Conservation (phyloP, 1,284 basidiomycete genomes). For the Ustilago xerochloae region DNA sequence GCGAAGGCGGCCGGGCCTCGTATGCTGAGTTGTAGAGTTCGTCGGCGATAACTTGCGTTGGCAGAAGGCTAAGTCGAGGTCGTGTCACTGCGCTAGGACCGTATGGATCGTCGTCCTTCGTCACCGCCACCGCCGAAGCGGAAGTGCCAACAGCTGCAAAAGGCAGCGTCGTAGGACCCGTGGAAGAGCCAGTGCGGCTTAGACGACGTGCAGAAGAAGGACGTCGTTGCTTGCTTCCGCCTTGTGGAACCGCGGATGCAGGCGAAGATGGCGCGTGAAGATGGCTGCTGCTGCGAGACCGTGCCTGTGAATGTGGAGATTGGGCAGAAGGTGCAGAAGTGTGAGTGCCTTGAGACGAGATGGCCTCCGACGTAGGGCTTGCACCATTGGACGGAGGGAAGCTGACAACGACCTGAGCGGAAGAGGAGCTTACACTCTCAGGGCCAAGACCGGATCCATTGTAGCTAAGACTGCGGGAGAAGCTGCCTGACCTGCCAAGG, state of each 20-base stretch:
- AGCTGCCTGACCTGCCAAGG: conserved; percentile 45
- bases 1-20: conserved; percentile 17
- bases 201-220: conserved; percentile 36
- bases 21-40: conserved; percentile 31
- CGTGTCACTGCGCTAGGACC: conserved; percentile 51
- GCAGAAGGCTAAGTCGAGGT: conserved; percentile 40
- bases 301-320: conserved; percentile 13
- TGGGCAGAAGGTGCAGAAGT: conserved; percentile 3
- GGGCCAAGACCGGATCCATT: conserved; percentile 17
- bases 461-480: conserved; percentile 51
- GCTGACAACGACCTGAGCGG: conserved; percentile 43
- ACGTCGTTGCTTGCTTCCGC: conserved; percentile 27
- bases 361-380: conserved; percentile 10
- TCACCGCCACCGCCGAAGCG: background rate
- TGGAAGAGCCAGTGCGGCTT: conserved; percentile 44
- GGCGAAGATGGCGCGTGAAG: background rate
- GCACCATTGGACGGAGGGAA: conserved; percentile 27
- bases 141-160: conserved; percentile 26
- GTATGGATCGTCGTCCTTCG: conserved; percentile 37
- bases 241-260: background rate
- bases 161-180: conserved; percentile 39
- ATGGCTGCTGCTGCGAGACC: conserved; percentile 19
- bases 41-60: conserved; percentile 33
- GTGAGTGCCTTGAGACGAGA: conserved; percentile 12
- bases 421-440: conserved; percentile 43